These are phyloP conservation scores for Gentiana macrophylla DNA, from an alignment of 257 asterid species.

Conservation along the genomic window DNA sequence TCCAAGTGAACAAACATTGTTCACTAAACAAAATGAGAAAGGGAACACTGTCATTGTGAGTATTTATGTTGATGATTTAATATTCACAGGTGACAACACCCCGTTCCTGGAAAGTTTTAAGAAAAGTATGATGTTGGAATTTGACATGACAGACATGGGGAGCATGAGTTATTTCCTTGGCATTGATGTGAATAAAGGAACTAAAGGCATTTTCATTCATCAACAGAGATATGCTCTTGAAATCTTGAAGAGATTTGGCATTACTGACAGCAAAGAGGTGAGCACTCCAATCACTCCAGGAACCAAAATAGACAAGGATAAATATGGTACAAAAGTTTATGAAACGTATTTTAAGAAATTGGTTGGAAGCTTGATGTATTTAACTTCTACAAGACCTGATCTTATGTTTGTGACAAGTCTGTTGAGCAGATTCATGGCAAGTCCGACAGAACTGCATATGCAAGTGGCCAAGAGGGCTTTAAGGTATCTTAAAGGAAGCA, in stretches of 20 bases:
- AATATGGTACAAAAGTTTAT: not conserved
- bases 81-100: not conserved
- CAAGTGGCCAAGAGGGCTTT: not conserved
- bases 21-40: not conserved
- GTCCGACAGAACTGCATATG: not conserved
- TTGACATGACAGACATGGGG: not conserved
- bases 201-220: not conserved
- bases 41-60: not conserved
- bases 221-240: not conserved
- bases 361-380: conserved; percentile 2
- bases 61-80: not conserved
- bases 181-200: not conserved
- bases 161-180: not conserved
- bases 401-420: not conserved
- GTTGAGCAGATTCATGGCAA: not conserved
- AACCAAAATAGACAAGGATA: not conserved
- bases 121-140: not conserved
- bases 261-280: not conserved
- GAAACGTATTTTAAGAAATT: not conserved
- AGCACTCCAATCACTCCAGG: not conserved
- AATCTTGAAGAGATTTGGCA: not conserved
- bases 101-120: not conserved
- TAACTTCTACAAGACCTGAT: not conserved
- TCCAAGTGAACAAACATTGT: not conserved
- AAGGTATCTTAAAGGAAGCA: not conserved